Percentiles rank a stretch among this genome's conserved stretches.
phyloP scores from a whole-genome alignment of 257 asterid species.

The Fraxinus pennsylvanica region DNA sequence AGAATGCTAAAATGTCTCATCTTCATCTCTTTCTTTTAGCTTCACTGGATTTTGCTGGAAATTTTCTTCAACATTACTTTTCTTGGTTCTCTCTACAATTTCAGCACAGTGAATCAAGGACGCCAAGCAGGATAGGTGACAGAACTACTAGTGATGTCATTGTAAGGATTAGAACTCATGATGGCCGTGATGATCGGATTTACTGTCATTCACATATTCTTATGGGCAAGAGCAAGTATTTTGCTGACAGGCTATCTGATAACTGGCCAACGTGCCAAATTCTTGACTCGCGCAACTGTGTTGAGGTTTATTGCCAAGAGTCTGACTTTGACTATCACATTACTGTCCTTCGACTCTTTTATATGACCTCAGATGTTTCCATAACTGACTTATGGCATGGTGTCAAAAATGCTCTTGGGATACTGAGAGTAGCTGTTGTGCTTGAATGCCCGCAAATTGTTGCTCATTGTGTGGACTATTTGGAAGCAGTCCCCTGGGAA shows the following conservation, averaged over 20 bases:
- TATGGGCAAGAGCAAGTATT: conserved; percentile 60
- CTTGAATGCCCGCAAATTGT: conserved; percentile 75
- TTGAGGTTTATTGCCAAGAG: conserved; percentile 80
- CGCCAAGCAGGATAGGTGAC: conserved; percentile 60
- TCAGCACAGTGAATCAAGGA: conserved; percentile 46
- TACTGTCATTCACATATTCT: conserved; percentile 73
- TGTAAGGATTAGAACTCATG: conserved; percentile 75
- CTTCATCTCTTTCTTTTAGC: neutral
- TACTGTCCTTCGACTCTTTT: conserved; percentile 63
- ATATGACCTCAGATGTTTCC: conserved; percentile 38
- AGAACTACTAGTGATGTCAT: conserved; percentile 78
- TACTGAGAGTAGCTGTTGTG: conserved; percentile 58
- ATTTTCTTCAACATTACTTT: conserved; percentile 14
- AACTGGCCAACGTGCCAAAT: conserved; percentile 84
- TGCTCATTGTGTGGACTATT: conserved; percentile 61
- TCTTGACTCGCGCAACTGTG: conserved; percentile 85
- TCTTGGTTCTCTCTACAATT: conserved; percentile 19
- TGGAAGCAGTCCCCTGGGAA: conserved; percentile 98
- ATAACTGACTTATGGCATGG: conserved; percentile 49
- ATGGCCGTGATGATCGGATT: conserved; percentile 84
- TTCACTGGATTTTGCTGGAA: neutral
- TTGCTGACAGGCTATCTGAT: conserved; percentile 78
- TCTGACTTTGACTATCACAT: conserved; percentile 63
- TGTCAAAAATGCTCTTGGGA: conserved; percentile 73
- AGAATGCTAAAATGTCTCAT: neutral